A percentile compares a stretch with the other conserved stretches of the same genome.
phyloP scores from a whole-genome alignment of 257 asterid species.

The Jaltomata sinuosa region DNA sequence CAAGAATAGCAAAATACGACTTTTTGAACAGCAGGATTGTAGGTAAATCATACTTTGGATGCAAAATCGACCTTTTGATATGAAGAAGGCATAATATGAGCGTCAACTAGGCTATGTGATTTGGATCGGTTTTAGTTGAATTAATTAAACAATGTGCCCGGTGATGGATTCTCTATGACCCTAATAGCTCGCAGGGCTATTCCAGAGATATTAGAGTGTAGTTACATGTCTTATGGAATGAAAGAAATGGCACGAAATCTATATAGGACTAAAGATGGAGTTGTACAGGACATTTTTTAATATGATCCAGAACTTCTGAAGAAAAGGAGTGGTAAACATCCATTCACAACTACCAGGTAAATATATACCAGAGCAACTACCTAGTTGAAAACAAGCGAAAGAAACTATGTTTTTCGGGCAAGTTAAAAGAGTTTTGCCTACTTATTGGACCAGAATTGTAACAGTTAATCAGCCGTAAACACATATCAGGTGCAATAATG shows the following conservation, averaged over 20 bases:
- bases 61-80: background rate
- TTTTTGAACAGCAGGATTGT: background rate
- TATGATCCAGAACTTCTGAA: background rate
- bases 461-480: background rate
- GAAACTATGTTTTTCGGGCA: background rate
- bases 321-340: background rate
- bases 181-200: background rate
- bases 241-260: background rate
- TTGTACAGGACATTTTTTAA: background rate
- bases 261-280: no score
- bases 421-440: background rate
- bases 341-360: background rate
- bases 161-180: background rate
- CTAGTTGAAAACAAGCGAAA: background rate
- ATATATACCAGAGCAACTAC: background rate
- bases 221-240: background rate
- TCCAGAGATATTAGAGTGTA: background rate
- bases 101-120: background rate
- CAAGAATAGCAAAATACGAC: background rate
- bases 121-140: background rate
- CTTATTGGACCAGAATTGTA: background rate
- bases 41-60: background rate
- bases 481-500: background rate
- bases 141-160: background rate
- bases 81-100: background rate